A percentile compares a stretch with the other conserved stretches of the same genome.
phyloP scores from a whole-genome alignment of 2,329 filamentous ascomycete species.

The Penicillium sp. region DNA sequence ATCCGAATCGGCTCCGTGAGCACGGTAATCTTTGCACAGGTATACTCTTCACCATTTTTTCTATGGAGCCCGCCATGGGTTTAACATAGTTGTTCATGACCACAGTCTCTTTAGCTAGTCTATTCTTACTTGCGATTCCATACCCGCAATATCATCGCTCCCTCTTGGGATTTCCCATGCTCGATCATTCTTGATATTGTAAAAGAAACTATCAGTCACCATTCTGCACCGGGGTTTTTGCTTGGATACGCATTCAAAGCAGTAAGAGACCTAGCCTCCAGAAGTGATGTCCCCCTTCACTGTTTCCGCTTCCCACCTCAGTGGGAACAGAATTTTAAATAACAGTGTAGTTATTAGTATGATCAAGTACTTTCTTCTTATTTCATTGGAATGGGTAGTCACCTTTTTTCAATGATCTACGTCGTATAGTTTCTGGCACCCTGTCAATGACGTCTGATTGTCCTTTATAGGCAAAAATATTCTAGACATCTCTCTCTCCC shows the following conservation, averaged over 20 bases:
- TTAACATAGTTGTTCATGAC: background rate
- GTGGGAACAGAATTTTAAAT: no score
- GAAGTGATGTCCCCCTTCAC: no score
- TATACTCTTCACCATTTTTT: background rate
- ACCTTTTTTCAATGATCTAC: no score
- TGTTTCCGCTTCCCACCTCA: no score
- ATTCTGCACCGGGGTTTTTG: background rate
- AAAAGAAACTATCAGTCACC: background rate
- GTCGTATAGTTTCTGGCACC: no score
- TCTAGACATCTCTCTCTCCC: no score
- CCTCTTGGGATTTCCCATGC: background rate
- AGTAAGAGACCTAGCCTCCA: background rate
- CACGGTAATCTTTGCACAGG: conserved; percentile 5
- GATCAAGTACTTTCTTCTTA: no score
- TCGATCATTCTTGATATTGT: background rate
- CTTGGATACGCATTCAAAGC: background rate
- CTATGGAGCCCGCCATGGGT: background rate
- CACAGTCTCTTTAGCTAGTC: background rate
- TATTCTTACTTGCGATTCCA: background rate
- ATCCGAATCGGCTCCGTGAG: conserved; percentile 20
- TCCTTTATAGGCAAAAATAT: no score
- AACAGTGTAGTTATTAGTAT: no score
- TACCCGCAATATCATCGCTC: background rate
- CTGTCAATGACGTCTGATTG: no score
- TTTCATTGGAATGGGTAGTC: no score